Conservation (phyloP, 257 asterid genomes). For the Lantana camara region DNA sequence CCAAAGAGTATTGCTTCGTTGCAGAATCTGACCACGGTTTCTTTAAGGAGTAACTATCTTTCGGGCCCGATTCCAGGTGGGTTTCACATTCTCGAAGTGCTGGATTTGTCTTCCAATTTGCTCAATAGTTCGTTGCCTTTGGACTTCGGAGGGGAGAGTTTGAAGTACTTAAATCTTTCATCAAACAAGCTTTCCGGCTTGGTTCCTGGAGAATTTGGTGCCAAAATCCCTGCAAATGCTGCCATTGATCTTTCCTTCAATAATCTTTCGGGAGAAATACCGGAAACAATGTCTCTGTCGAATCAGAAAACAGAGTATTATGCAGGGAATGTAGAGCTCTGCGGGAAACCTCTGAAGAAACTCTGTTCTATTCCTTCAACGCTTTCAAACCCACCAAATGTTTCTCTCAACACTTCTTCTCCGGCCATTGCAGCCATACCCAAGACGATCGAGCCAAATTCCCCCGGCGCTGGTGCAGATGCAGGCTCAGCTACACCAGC, state of each 20-base stretch:
- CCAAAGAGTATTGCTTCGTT: slow-evolving; percentile 46
- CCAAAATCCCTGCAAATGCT: slow-evolving; percentile 56
- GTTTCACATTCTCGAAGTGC: slow-evolving; percentile 42
- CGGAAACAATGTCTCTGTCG: slow-evolving; percentile 45
- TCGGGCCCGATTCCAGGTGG: slow-evolving; percentile 59
- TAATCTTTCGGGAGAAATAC: slow-evolving; percentile 75
- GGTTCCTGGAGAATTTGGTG: slow-evolving; percentile 56
- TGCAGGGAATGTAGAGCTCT: slow-evolving; percentile 66
- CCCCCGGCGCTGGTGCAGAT: slow-evolving; percentile 18
- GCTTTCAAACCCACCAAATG: slow-evolving; percentile 59
- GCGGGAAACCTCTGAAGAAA: slow-evolving; percentile 75
- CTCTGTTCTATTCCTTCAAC: slow-evolving; percentile 75
- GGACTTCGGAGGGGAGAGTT: slow-evolving; percentile 62
- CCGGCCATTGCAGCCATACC: slow-evolving; percentile 96
- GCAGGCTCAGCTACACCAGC: slow-evolving; percentile 30
- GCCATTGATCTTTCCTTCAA: slow-evolving; percentile 82
- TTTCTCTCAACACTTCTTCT: slow-evolving; percentile 41
- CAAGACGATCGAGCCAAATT: slow-evolving; percentile 42
- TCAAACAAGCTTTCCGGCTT: slow-evolving; percentile 69
- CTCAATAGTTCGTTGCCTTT: slow-evolving; percentile 68
- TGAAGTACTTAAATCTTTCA: slow-evolving; percentile 76
- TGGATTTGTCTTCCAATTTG: slow-evolving; percentile 72
- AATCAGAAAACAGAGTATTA: slow-evolving; percentile 71
- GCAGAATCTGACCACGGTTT: slow-evolving; percentile 51
- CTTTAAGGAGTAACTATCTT: slow-evolving; percentile 52